Evolutionary conservation across 108 stramenopile genomes (phyloP), one percentile per base, ranked within the genome.

Genomic region (Nannochloropsis salina): DNA sequence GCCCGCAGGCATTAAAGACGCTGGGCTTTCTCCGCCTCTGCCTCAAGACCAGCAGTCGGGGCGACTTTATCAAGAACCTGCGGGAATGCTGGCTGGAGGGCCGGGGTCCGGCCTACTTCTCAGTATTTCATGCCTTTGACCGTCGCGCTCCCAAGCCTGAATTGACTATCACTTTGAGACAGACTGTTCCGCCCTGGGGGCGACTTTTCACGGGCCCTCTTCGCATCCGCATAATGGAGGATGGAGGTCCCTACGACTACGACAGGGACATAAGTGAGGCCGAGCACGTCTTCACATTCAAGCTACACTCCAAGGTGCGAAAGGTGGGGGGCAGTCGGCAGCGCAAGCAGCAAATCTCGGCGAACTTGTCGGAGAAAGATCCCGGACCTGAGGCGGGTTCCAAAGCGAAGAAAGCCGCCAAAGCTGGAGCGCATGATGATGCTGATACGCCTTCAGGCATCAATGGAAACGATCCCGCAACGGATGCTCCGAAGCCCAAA

Each of bases 21-120:
- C 61, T 74, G 61, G 61, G 61, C n/a, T 74, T 74, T n/a, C 61
- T 74, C 61, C 61, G 61, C 61, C 61, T 74, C 20, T 74, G 61
- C 61, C 61, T 74, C 61, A 74, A 74, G 61, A 74, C 61, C 20
- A 74, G 61, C 61, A 74, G 61, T 74, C 61, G 61, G 6, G 61
- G 61, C 20, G 61, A 74, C 61, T 74, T 74, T 6, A 15, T 74
- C 61, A 74, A 74, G 6, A 74, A 74, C 61, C 61, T 74, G 20
- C 61, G 61, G 15, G 61, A 74, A 74, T 74, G 61, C n/a, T 74
- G 61, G 61, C n/a, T 74, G 61, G 61, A 74, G n/a, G 61, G 61
- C 2, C 61, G 61, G n/a, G 61, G 61, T n/a, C 61, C 61, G 61
- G 61, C 61, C 15, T 74, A 6, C n/a, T 74, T 74, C 61, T n/a